A percentile compares a stretch with the other conserved stretches of the same genome.
Conservation (phyloP, 2,329 filamentous ascomycete species). For the Aspergillus cejpii region DNA sequence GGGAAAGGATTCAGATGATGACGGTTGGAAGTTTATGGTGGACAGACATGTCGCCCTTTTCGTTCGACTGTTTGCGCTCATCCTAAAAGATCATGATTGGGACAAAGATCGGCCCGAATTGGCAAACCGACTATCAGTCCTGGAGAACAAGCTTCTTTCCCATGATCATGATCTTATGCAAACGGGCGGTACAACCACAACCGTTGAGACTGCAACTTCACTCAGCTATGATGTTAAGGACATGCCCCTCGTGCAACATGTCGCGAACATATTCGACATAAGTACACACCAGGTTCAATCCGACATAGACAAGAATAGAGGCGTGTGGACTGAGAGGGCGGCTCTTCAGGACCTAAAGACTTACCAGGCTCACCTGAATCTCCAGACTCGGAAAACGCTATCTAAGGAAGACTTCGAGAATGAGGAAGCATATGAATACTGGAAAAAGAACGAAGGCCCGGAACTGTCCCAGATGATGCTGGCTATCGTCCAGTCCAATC, state of each 20-base stretch:
- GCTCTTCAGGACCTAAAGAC: conserved; percentile 86
- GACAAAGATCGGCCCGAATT: conserved; percentile 80
- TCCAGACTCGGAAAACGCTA: conserved; percentile 69
- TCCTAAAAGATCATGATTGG: conserved; percentile 77
- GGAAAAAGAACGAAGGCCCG: conserved; percentile 83
- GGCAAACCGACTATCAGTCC: conserved; percentile 64
- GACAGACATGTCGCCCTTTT: conserved; percentile 94
- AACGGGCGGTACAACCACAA: conserved; percentile 52
- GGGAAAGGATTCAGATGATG: conserved; percentile 68
- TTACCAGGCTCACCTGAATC: conserved; percentile 82
- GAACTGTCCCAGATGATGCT: conserved; percentile 91
- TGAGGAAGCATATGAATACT: conserved; percentile 78
- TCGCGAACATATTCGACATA: conserved; percentile 78
- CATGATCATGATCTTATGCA: conserved; percentile 85
- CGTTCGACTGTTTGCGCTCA: conserved; percentile 73
- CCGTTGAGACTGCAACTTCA: conserved; percentile 74
- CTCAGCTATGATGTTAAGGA: conserved; percentile 91
- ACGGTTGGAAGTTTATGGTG: conserved; percentile 83
- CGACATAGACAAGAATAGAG: conserved; percentile 76
- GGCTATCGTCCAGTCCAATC: conserved; percentile 77
- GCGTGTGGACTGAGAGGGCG: conserved; percentile 82
- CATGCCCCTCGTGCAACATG: conserved; percentile 86
- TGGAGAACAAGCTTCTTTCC: conserved; percentile 89
- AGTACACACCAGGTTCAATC: conserved; percentile 72
- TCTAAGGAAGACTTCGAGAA: conserved; percentile 80